Conservation (phyloP, 2,329 filamentous ascomycete genomes). For the Monilinia fructigena region DNA sequence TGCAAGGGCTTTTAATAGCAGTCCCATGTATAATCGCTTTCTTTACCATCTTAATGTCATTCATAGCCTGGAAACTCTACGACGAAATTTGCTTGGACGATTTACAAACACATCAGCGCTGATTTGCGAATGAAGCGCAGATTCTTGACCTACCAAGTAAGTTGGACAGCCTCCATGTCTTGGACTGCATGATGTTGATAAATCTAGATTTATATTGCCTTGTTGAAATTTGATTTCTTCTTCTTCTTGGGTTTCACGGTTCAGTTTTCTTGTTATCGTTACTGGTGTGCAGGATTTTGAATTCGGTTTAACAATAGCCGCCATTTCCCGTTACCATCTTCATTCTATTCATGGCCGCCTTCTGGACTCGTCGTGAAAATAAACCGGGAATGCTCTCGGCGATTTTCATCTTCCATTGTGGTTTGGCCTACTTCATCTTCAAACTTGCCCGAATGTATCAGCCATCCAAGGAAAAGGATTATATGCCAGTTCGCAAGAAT, state of each 20-base stretch:
- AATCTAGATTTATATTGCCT: constrained; percentile 88
- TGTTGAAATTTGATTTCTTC: constrained; percentile 99
- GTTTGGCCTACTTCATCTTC: constrained; percentile 93
- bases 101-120: constrained; percentile 98
- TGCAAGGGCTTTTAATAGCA: constrained; percentile 76
- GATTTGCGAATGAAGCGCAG: constrained; percentile 96
- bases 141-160: constrained; percentile 92
- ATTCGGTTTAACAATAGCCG: constrained; percentile 81
- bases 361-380: constrained; percentile 81
- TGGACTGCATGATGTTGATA: constrained; percentile 22
- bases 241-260: constrained; percentile 99
- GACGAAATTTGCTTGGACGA: constrained; percentile 99
- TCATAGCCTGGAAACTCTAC: constrained; percentile 91
- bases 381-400: constrained; percentile 72
- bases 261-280: constrained; percentile 95
- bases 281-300: constrained; percentile 67
- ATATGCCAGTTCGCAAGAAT: constrained; percentile 76
- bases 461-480: constrained; percentile 56
- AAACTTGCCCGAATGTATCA: constrained; percentile 97
- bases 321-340: constrained; percentile 90
- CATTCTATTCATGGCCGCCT: constrained; percentile 82
- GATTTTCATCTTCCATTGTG: constrained; percentile 85
- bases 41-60: constrained; percentile 68
- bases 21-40: constrained; percentile 82
- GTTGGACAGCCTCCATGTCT: constrained; percentile 30